phyloP scores from a whole-genome alignment of 768 basidiomycete genomes.

The Pholiota microspora region DNA sequence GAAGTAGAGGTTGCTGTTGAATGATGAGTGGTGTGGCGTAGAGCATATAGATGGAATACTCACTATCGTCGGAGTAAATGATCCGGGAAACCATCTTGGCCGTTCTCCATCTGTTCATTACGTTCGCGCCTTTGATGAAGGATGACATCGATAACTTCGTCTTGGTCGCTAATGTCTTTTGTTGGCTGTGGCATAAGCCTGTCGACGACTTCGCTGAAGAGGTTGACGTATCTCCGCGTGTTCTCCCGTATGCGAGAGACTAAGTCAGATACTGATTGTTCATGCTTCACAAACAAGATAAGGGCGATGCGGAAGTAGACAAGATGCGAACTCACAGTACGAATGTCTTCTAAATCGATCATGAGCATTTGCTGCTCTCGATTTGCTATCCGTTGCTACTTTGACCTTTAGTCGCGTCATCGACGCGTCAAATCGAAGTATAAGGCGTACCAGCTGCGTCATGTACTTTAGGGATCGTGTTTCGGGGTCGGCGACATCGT shows the following conservation, averaged over 20 bases:
- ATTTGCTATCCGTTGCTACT: constrained; percentile 89
- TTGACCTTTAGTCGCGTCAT: constrained; percentile 20
- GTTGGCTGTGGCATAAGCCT: constrained; percentile 85
- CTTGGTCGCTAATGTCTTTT: constrained; percentile 84
- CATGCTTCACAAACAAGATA: constrained; percentile 45
- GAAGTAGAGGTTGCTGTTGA: constrained; percentile 87
- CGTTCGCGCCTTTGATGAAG: constrained; percentile 90
- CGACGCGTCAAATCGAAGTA: constrained; percentile 25
- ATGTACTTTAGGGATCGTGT: constrained; percentile 70
- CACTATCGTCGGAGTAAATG: constrained; percentile 95
- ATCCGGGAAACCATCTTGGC: constrained; percentile 81
- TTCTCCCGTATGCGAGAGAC: constrained; percentile 80
- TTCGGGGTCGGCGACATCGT: constrained; percentile 33
- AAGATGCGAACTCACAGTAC: constrained; percentile 44
- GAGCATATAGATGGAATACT: constrained; percentile 34
- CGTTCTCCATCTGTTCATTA: constrained; percentile 76
- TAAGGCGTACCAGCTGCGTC: constrained; percentile 68
- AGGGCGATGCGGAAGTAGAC: background rate
- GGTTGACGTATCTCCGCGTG: constrained; percentile 82
- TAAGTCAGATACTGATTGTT: constrained; percentile 69
- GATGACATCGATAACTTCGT: constrained; percentile 96
- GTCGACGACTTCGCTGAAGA: constrained; percentile 92
- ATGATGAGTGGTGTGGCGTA: constrained; percentile 15
- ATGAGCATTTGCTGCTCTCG: constrained; percentile 87
- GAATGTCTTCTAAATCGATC: constrained; percentile 87